Evolutionary conservation across 352 stramenopile genomes (phyloP).

Genomic region (Globisporangium barbulae): DNA sequence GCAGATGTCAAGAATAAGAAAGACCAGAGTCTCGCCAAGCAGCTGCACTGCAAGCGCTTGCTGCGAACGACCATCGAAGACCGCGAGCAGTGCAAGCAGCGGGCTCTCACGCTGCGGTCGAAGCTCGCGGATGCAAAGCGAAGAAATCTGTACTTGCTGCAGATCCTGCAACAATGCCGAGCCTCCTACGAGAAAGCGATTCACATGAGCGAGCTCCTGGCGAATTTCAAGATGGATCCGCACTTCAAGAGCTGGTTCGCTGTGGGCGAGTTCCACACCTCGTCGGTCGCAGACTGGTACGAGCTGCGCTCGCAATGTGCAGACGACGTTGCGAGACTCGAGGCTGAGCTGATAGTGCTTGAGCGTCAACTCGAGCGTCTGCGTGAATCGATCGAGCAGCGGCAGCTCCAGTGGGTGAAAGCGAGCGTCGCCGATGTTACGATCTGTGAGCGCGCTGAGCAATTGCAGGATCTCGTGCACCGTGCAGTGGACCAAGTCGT

Average conservation of each 20-base stretch:
- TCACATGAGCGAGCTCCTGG: slow-evolving; percentile 17
- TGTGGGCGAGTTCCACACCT: slow-evolving; percentile 32
- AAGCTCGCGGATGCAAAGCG: slow-evolving; percentile 20
- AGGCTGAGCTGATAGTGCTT: slow-evolving; percentile 20
- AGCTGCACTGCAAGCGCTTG: slow-evolving; percentile 6
- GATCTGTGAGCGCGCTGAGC: slow-evolving; percentile 20
- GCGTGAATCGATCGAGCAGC: slow-evolving; percentile 10
- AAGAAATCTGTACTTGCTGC: slow-evolving; percentile 19
- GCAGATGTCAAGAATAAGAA: slow-evolving; percentile 4
- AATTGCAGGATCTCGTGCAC: slow-evolving; percentile 27
- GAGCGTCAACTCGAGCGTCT: slow-evolving; percentile 13
- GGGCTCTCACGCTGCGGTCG: slow-evolving; percentile 15
- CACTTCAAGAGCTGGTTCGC: slow-evolving; percentile 34
- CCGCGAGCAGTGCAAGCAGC: slow-evolving; percentile 21
- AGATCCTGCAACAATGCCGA: slow-evolving; percentile 22
- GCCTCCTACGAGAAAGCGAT: slow-evolving; percentile 25
- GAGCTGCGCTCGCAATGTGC: slow-evolving; percentile 24
- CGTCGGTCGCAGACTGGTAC: slow-evolving; percentile 25
- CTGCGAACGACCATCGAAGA: slow-evolving; percentile 19
- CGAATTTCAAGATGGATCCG: slow-evolving; percentile 35
- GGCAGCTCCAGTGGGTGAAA: slow-evolving; percentile 24
- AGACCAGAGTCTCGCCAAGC: slow-evolving; percentile 11
- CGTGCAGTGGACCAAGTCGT: slow-evolving; percentile 19
- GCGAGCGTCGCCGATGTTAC: slow-evolving; percentile 26
- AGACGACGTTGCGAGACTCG: slow-evolving; percentile 21